phyloP scores from a whole-genome alignment of 2,329 filamentous ascomycete genomes.

The Fusarium annulatum region DNA sequence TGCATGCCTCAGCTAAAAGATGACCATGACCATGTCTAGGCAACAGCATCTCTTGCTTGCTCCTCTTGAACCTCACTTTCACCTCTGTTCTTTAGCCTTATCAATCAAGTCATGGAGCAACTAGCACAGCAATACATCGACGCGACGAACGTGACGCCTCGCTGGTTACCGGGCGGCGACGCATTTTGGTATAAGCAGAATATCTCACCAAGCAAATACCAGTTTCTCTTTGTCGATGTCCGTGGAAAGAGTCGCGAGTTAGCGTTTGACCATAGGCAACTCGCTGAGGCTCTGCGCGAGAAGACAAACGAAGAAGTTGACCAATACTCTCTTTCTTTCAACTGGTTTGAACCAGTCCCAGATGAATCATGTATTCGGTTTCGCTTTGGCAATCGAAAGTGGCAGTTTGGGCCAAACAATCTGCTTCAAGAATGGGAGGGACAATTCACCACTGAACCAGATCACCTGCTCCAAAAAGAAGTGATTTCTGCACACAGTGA shows the following conservation, averaged over 20 bases:
- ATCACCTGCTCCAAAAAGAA: slow-evolving; percentile 30
- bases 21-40: slow-evolving; percentile 6
- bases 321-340: slow-evolving; percentile 33
- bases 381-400: slow-evolving; percentile 24
- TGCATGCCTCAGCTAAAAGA: slow-evolving; percentile 20
- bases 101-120: not conserved
- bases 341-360: slow-evolving; percentile 35
- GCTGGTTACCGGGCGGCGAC: slow-evolving; percentile 37
- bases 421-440: slow-evolving; percentile 36
- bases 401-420: slow-evolving; percentile 32
- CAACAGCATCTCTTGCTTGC: not conserved
- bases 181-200: slow-evolving; percentile 44
- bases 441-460: slow-evolving; percentile 4
- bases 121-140: slow-evolving; percentile 9
- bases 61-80: no score
- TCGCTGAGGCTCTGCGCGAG: slow-evolving; percentile 31
- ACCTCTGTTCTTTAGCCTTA: accelerated
- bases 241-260: slow-evolving; percentile 5
- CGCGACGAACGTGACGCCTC: slow-evolving; percentile 31
- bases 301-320: slow-evolving; percentile 16
- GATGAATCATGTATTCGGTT: slow-evolving; percentile 34
- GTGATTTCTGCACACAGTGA: slow-evolving; percentile 28
- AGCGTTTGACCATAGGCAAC: slow-evolving; percentile 41
- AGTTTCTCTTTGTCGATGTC: slow-evolving; percentile 40
- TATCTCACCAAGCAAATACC: slow-evolving; percentile 8